Percentiles rank a stretch among this genome's conserved stretches.
Evolutionary conservation across 192 early-diverging fungal species (phyloP).

Genomic region (Anaeromyces robustus): DNA sequence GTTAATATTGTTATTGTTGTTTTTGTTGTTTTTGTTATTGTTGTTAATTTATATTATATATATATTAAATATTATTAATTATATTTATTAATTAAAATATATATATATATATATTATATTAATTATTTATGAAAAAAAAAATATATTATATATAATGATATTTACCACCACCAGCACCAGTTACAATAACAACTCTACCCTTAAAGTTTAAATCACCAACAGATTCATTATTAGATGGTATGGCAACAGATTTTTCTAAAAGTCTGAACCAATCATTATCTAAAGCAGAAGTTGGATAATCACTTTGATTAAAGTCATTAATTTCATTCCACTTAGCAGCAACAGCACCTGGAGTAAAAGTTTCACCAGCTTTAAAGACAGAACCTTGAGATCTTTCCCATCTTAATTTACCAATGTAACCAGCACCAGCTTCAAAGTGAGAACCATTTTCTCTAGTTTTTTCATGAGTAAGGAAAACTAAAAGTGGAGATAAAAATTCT

Average conservation of each 20-base stretch:
- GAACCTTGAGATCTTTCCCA: constrained; percentile 78
- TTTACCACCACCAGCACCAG: constrained; percentile 58
- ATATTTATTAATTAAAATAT: no score
- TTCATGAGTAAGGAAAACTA: constrained; percentile 1
- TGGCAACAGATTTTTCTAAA: neutral
- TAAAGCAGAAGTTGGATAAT: neutral
- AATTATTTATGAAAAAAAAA: no score
- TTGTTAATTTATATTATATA: no score
- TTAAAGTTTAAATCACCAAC: constrained; percentile 13
- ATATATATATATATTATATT: no score
- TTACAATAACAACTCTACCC: constrained; percentile 69
- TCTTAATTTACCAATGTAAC: constrained; percentile 30
- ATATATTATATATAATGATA: neutral
- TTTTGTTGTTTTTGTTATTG: no score
- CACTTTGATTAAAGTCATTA: constrained; percentile 33
- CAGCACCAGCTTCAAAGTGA: constrained; percentile 5
- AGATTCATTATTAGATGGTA: neutral
- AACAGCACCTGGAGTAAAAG: constrained; percentile 72
- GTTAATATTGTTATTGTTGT: no score
- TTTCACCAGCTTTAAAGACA: constrained; percentile 77
- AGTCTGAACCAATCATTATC: neutral
- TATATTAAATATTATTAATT: no score
- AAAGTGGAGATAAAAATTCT: neutral
- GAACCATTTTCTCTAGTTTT: constrained; percentile 4
- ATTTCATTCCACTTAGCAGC: constrained; percentile 61